Evolutionary conservation across 164 flowering plant genomes (phyloP), one percentile per base, ranked within the genome.

Genomic region (Protea cynaroides): DNA sequence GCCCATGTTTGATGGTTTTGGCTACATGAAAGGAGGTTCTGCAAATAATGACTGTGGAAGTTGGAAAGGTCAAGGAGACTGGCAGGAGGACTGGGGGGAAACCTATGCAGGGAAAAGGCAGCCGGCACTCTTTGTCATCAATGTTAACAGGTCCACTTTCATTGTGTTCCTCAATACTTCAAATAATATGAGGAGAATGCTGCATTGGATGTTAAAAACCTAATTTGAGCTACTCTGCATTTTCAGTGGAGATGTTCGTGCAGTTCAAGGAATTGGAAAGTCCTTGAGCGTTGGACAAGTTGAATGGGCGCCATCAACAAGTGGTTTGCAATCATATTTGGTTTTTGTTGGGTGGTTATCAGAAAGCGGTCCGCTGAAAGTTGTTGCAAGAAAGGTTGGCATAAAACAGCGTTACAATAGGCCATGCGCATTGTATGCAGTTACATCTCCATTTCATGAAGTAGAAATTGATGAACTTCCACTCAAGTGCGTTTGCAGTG

Each of bases 11-110:
- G 74, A 66, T 74, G 70, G 37, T 71, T 65, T 65, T 4, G 97
- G 96, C 72, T 88, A 81, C 74, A 82, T 76, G 73, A 84, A 80
- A 74, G 87, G 69, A 56, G 76, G 67, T 67, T 76, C 86, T 7
- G 23, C 68, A 10, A 89, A 92, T 51, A 92, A 88, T 79, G 96
- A 86, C 59, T 80, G 74, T 66, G 74, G 80, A 38, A 83, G 72
- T 82, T 95, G 99, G 99, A 95, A 92, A 78, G 97, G 87, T 70
- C 88, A 81, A 75, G 99, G 99, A 59, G 89, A 86, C 25, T 95
- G 87, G 83, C 87, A 86, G 61, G 97, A 95, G 76, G 84, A 83
- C 13, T 95, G 99, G 99, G 99, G 99, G 46, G 99, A 95, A 79
- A 74, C 94, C 51, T 95, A 95, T 73, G 80, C 83, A 0, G 95